Percentiles rank a stretch among this genome's conserved stretches.
These are phyloP conservation scores for Fusarium sp. DNA, from an alignment of 2,329 filamentous ascomycete species.

Conservation along the genomic window DNA sequence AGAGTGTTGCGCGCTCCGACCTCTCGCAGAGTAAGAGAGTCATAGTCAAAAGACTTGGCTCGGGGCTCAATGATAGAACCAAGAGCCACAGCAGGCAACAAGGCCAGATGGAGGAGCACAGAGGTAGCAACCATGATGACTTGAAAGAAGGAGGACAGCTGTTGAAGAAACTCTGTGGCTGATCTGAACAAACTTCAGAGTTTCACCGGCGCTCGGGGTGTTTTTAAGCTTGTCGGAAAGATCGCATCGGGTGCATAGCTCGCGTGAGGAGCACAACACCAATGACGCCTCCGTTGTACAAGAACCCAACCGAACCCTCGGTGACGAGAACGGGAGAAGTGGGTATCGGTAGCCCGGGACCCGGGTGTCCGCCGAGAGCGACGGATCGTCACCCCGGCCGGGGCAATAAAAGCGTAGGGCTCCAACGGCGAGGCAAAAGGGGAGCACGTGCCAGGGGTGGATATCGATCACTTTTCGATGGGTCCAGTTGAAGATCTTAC, in stretches of 20 bases:
- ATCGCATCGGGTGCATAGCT: constrained; percentile 19
- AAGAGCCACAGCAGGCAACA: constrained; percentile 33
- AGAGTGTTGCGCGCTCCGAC: constrained; percentile 54
- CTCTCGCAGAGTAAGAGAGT: constrained; percentile 48
- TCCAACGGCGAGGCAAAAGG: constrained; percentile 26
- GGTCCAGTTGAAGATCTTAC: background rate
- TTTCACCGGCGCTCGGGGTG: constrained; percentile 10
- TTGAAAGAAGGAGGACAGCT: background rate
- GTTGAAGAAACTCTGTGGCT: background rate
- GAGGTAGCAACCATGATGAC: constrained; percentile 33
- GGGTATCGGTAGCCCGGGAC: background rate
- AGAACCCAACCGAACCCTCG: constrained; percentile 16
- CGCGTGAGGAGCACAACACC: constrained; percentile 21
- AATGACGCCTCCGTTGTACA: background rate
- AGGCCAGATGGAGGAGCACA: constrained; percentile 30
- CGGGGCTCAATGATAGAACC: constrained; percentile 22
- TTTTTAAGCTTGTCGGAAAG: constrained; percentile 29
- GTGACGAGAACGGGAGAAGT: constrained; percentile 33
- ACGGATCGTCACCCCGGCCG: constrained; percentile 15
- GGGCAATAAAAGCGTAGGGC: constrained; percentile 1
- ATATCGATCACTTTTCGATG: constrained; percentile 20
- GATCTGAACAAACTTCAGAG: background rate
- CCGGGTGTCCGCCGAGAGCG: constrained; percentile 4
- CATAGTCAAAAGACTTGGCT: constrained; percentile 42
- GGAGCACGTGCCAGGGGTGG: constrained; percentile 33